Conservation (phyloP, 768 basidiomycete species). For the Russula sp. region DNA sequence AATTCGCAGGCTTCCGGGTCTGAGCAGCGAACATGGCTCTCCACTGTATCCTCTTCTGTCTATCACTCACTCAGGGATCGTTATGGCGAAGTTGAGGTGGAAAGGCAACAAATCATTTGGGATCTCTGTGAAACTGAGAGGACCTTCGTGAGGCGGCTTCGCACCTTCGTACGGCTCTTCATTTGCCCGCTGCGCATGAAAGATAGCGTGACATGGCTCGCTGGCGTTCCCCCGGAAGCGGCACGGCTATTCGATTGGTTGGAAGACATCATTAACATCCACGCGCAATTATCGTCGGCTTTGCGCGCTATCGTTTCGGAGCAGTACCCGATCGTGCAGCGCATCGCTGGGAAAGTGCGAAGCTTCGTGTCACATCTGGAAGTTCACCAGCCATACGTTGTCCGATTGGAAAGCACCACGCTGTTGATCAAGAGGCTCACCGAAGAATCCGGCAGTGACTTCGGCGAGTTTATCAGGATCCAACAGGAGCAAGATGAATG, state of each 20-base stretch:
- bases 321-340: constrained; percentile 41
- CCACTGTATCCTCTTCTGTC: constrained; percentile 24
- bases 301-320: constrained; percentile 39
- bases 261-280: constrained; percentile 79
- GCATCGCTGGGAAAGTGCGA: constrained; percentile 54
- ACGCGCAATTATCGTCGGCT: constrained; percentile 52
- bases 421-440: constrained; percentile 46
- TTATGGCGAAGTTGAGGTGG: constrained; percentile 47
- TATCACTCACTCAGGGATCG: constrained; percentile 35
- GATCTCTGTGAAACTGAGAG: constrained; percentile 66
- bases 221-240: constrained; percentile 67
- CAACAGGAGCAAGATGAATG: constrained; percentile 52
- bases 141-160: constrained; percentile 58
- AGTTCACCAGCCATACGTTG: constrained; percentile 83
- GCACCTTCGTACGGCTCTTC: constrained; percentile 63
- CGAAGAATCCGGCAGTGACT: constrained; percentile 52
- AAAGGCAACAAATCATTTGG: constrained; percentile 61
- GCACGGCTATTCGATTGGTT: constrained; percentile 80
- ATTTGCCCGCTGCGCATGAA: constrained; percentile 71
- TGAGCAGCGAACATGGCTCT: constrained; percentile 24
- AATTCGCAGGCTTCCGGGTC: neutral
- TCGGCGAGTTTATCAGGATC: constrained; percentile 79
- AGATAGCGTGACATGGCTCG: constrained; percentile 68
- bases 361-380: constrained; percentile 63
- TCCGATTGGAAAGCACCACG: constrained; percentile 58